Conservation (phyloP, 1,284 basidiomycete genomes). For the Xanthoconium separans region DNA sequence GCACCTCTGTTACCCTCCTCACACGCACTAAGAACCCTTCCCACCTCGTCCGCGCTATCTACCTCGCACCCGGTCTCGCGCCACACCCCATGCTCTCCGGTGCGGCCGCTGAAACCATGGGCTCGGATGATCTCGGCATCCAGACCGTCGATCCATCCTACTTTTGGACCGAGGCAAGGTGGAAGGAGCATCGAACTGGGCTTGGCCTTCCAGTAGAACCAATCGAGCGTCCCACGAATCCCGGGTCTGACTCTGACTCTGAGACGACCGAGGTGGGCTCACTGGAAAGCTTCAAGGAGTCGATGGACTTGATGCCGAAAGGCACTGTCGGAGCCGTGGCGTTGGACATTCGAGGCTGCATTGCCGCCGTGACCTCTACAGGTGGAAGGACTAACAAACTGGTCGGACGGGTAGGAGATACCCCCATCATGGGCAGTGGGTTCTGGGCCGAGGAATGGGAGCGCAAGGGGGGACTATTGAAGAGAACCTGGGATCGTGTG, state of each 20-base stretch:
- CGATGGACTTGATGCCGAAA: slow-evolving; percentile 62
- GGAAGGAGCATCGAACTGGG: slow-evolving; percentile 71
- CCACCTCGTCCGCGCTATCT: slow-evolving; percentile 64
- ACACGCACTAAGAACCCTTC: slow-evolving; percentile 73
- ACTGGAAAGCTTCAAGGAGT: slow-evolving; percentile 19
- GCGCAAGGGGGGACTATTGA: slow-evolving; percentile 35
- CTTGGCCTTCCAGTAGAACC: slow-evolving; percentile 70
- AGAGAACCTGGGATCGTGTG: slow-evolving; percentile 42
- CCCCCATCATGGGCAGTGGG: slow-evolving; percentile 73
- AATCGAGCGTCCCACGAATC: slow-evolving; percentile 32
- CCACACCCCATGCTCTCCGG: slow-evolving; percentile 77
- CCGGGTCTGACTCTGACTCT: background rate
- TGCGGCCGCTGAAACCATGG: slow-evolving; percentile 57
- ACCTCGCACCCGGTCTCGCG: slow-evolving; percentile 56
- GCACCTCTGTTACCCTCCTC: slow-evolving; percentile 63
- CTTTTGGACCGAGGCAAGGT: slow-evolving; percentile 71
- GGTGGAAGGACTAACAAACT: slow-evolving; percentile 83
- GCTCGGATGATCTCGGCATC: slow-evolving; percentile 47
- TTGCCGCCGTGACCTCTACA: slow-evolving; percentile 73
- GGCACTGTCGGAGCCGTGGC: slow-evolving; percentile 86
- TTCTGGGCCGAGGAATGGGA: slow-evolving; percentile 84
- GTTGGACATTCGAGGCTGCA: slow-evolving; percentile 69
- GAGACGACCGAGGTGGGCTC: slow-evolving; percentile 16
- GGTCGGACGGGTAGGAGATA: slow-evolving; percentile 78
- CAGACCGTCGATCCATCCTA: slow-evolving; percentile 69